phyloP scores from a whole-genome alignment of 805 yeast species.

The Saccharomycopsis selenospora region DNA sequence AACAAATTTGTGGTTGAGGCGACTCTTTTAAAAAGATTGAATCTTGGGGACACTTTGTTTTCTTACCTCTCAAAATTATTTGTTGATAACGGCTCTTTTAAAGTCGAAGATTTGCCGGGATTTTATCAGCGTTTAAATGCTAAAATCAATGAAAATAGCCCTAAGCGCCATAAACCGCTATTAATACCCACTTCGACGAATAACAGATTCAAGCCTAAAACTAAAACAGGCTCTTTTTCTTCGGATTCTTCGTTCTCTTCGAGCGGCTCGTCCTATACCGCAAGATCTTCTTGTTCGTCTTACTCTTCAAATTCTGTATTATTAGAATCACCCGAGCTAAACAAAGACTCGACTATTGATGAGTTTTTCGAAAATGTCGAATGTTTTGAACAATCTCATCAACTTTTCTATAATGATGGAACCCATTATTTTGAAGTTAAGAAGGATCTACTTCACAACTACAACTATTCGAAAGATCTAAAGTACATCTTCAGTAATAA shows the following conservation, averaged over 20 bases:
- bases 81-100: background rate
- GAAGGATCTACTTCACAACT: slow-evolving; percentile 12
- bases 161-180: background rate
- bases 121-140: background rate
- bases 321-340: background rate
- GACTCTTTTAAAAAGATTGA: background rate
- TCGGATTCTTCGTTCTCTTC: background rate
- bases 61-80: slow-evolving; percentile 3
- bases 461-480: slow-evolving; percentile 5
- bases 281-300: no score
- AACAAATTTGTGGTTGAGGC: slow-evolving; percentile 34
- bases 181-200: background rate
- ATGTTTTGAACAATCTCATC: background rate
- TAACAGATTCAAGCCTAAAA: background rate
- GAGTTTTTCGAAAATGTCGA: background rate
- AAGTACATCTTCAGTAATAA: slow-evolving; percentile 4
- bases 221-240: background rate
- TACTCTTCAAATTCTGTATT: no score
- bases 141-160: background rate
- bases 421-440: slow-evolving; percentile 17
- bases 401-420: slow-evolving; percentile 10
- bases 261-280: background rate
- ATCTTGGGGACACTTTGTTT: slow-evolving; percentile 1
- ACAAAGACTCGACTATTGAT: background rate
- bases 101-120: background rate